Base-by-base conservation (phyloP, 257 asterid species). In the Petrea volubilis region DNA sequence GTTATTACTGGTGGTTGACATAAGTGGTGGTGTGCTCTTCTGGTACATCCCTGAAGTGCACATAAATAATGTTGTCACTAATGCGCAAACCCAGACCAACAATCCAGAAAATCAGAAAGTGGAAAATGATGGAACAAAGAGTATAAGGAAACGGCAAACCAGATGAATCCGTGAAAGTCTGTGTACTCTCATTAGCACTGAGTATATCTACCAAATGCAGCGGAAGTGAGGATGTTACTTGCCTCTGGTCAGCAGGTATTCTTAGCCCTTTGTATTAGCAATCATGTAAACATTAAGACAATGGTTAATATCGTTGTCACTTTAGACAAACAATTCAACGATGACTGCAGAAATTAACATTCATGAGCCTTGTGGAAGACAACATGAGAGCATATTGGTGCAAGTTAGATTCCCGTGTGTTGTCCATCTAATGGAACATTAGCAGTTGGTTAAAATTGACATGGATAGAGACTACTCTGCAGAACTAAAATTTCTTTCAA, bases 181-280 rank as follows among this genome's bases (percentile, higher is more conserved):
- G 95, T 67, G 84, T 62, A 24, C 76, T 68, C 33, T 86, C 93
- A 78, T 75, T 75, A 63, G 80, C 78, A 6, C 80, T 47, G 50
- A 93, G 90, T 67, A 94, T 75, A 75, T 91, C 95, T 21, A 79
- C 92, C 88, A 94, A 84, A 84, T 94, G 99, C 81, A 76, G 70
- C 29, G 99, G 99, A 64, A 94, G 99, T 53, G 98, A 81, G 40
- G 96, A 81, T 71, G 97, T 73, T 49, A 66, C 78, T 76, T 89
- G 97, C 75, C 96, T 85, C 72, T 94, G 99, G 76, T 94, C 99
- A 61, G 70, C 90, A 49, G 90, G 96, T 67, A 85, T 74, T 78
- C 92, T 86, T 80, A 94, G 79, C 28, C 98, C 98, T 94, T 87
- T 63, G 63, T 17, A 17, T 57, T 28, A 49, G 9, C 49, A 17